Conservation (phyloP, 192 early-diverging fungal genomes). For the Podila horticola region DNA sequence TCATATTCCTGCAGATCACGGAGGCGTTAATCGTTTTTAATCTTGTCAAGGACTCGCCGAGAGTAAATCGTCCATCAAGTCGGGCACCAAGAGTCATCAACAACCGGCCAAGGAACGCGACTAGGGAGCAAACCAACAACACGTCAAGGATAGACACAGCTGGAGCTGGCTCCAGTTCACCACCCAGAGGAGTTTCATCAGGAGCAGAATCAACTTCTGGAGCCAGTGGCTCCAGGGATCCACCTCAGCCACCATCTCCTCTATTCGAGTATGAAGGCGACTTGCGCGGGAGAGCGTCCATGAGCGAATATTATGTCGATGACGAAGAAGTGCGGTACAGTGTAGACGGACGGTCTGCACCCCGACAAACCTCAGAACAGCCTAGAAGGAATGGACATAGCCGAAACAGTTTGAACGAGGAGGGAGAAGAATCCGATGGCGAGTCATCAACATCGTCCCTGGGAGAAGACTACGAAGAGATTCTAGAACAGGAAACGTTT, state of each 20-base stretch:
- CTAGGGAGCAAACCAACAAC: no score
- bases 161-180: neutral
- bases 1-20: slow-evolving; percentile 19
- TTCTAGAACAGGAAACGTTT: slow-evolving; percentile 38
- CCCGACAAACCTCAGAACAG: neutral
- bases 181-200: neutral
- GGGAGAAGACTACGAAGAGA: slow-evolving; percentile 34
- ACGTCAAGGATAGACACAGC: neutral
- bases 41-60: slow-evolving; percentile 5
- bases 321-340: slow-evolving; percentile 30
- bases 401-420: neutral
- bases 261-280: slow-evolving; percentile 22
- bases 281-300: neutral
- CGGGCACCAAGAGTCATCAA: neutral
- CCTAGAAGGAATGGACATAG: neutral
- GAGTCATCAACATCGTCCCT: slow-evolving; percentile 13
- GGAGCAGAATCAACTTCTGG: neutral
- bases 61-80: neutral
- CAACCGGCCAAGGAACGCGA: no score
- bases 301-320: slow-evolving; percentile 29
- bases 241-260: neutral
- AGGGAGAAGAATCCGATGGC: neutral
- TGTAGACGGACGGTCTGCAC: slow-evolving; percentile 5
- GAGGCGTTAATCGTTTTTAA: slow-evolving; percentile 26
- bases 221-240: neutral